phyloP scores from a whole-genome alignment of 495 filamentous ascomycete species.

The Penicillium coffeae region DNA sequence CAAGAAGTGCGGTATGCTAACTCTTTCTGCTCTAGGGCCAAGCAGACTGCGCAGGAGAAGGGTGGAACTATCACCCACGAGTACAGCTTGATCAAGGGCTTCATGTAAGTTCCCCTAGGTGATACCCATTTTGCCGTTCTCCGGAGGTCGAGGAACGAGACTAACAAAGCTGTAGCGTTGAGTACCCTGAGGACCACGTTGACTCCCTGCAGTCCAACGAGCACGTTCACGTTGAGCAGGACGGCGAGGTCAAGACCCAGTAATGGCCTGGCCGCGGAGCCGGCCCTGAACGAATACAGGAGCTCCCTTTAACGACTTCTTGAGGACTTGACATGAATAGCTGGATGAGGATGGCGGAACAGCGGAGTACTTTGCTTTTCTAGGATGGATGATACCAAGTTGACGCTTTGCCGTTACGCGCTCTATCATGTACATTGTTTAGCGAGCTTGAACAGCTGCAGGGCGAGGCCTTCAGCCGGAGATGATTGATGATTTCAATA shows the following conservation, averaged over 20 bases:
- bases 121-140: background rate
- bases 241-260: conserved; percentile 68
- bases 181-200: conserved; percentile 64
- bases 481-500: conserved; percentile 1
- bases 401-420: conserved; percentile 10
- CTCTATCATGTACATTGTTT: conserved; percentile 3
- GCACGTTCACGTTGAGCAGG: conserved; percentile 72
- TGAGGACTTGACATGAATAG: background rate
- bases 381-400: conserved; percentile 18
- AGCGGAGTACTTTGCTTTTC: conserved; percentile 11
- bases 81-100: conserved; percentile 83
- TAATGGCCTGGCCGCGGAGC: conserved; percentile 21
- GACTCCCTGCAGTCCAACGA: conserved; percentile 58
- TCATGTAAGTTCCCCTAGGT: conserved; percentile 61
- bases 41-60: conserved; percentile 61
- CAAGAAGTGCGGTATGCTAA: conserved; percentile 5
- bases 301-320: background rate
- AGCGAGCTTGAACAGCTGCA: conserved; percentile 1
- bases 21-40: conserved; percentile 51
- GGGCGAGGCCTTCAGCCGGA: background rate
- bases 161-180: conserved; percentile 64
- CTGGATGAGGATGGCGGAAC: background rate
- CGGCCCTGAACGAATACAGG: background rate
- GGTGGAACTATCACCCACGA: conserved; percentile 81
- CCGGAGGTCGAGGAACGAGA: no score